Percentiles rank a stretch among this genome's conserved stretches.
These are phyloP conservation scores for Fusarium sp. DNA, from an alignment of 2,329 filamentous ascomycete genomes.

Conservation along the genomic window DNA sequence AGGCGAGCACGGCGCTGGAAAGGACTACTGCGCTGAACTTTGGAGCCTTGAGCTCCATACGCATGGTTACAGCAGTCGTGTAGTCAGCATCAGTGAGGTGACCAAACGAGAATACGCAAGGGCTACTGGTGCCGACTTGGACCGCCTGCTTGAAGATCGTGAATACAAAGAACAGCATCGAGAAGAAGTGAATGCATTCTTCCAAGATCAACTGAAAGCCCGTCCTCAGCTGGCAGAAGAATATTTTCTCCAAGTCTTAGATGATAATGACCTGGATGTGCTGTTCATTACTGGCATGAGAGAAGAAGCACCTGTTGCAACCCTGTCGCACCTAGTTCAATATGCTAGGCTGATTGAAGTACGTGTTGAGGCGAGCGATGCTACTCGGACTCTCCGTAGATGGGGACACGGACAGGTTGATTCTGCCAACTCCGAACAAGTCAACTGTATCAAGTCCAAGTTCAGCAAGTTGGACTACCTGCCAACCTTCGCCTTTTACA, in stretches of 20 bases:
- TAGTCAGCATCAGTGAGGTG: constrained; percentile 52
- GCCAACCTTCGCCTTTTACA: constrained; percentile 65
- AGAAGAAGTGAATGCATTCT: constrained; percentile 65
- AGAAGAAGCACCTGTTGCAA: constrained; percentile 69
- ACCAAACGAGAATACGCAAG: constrained; percentile 70
- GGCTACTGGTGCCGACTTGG: constrained; percentile 61
- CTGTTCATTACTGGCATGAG: constrained; percentile 74
- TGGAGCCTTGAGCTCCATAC: constrained; percentile 62
- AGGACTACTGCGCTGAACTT: constrained; percentile 69
- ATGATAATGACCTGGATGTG: constrained; percentile 62
- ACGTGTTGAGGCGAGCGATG: constrained; percentile 57
- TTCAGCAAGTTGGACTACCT: constrained; percentile 46
- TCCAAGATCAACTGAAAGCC: constrained; percentile 58
- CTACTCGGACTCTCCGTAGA: constrained; percentile 56
- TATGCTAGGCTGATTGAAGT: constrained; percentile 67
- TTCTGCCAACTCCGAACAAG: accelerated
- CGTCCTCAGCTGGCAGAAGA: constrained; percentile 63
- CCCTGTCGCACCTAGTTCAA: constrained; percentile 67
- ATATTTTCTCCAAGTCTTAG: constrained; percentile 64
- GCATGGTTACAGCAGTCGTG: constrained; percentile 47
- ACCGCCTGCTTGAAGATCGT: constrained; percentile 65
- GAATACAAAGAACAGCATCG: constrained; percentile 73
- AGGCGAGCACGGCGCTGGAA: constrained; percentile 67
- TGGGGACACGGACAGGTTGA: constrained; percentile 22
- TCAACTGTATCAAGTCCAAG: background rate